Conservation (phyloP, 1,284 basidiomycete species). For the Nidula niveotomentosa region DNA sequence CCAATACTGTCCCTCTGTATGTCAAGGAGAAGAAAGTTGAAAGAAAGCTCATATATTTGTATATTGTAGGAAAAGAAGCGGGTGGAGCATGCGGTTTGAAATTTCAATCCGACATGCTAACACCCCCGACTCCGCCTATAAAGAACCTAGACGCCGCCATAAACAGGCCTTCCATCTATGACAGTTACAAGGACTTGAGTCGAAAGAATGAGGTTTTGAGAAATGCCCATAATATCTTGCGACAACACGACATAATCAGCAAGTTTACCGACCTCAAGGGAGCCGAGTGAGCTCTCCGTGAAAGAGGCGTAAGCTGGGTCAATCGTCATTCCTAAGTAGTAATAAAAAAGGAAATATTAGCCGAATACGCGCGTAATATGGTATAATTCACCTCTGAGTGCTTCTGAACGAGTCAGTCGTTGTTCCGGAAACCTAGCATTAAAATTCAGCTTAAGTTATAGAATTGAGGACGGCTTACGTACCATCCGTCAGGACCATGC, state of each 20-base stretch:
- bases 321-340: conserved; percentile 46
- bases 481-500: conserved; percentile 81
- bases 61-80: too few species aligned
- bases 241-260: conserved; percentile 86
- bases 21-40: too few species aligned
- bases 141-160: conserved; percentile 33
- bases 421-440: conserved; percentile 75
- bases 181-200: conserved; percentile 76
- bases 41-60: too few species aligned
- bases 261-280: conserved; percentile 73
- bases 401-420: conserved; percentile 72
- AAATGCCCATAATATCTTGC: conserved; percentile 77
- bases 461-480: too few species aligned
- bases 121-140: too few species aligned
- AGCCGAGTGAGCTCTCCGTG: conserved; percentile 70
- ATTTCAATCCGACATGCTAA: too few species aligned
- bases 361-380: background rate
- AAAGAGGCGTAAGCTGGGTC: conserved; percentile 88
- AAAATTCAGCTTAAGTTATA: too few species aligned
- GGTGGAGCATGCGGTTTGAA: too few species aligned
- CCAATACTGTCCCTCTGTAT: too few species aligned
- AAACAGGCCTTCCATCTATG: conserved; percentile 75
- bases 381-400: conserved; percentile 52
- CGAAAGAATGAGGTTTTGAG: conserved; percentile 59
- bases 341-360: background rate